A percentile compares a stretch with the other conserved stretches of the same genome.
phyloP scores from a whole-genome alignment of 2,329 filamentous ascomycete genomes.

The Fusarium lyarnte region DNA sequence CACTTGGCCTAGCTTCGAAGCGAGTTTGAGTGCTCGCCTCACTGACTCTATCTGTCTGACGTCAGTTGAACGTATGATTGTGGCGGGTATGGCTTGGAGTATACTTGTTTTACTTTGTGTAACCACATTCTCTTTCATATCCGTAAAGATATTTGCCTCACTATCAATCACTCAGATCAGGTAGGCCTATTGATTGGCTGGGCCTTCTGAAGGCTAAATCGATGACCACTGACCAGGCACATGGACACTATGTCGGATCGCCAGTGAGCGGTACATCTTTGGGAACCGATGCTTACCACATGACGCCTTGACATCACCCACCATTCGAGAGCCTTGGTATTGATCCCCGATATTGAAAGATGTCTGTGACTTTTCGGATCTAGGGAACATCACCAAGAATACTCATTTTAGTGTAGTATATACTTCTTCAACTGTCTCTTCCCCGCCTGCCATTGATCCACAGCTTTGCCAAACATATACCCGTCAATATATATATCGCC shows the following conservation, averaged over 20 bases:
- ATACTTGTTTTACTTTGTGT: not conserved
- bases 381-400: not conserved
- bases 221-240: not conserved
- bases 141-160: not conserved
- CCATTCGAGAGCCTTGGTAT: not conserved
- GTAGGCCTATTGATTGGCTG: not conserved
- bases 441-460: conserved; percentile 8
- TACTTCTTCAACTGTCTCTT: conserved; percentile 9
- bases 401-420: not conserved
- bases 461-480: conserved; percentile 20
- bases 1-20: not conserved
- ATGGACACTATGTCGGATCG: not conserved
- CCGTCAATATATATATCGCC: conserved; percentile 22
- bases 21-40: not conserved
- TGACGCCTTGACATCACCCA: not conserved
- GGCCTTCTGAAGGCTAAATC: not conserved
- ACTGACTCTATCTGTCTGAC: not conserved
- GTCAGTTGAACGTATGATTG: not conserved
- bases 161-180: not conserved
- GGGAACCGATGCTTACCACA: not conserved
- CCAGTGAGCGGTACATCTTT: not conserved
- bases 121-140: not conserved
- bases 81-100: not conserved
- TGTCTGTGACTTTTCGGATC: not conserved
- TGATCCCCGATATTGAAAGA: not conserved